Evolutionary conservation across 2,329 filamentous ascomycete species (phyloP), one percentile per base, ranked within the genome.

Genomic region (Dactylellina cionopaga): DNA sequence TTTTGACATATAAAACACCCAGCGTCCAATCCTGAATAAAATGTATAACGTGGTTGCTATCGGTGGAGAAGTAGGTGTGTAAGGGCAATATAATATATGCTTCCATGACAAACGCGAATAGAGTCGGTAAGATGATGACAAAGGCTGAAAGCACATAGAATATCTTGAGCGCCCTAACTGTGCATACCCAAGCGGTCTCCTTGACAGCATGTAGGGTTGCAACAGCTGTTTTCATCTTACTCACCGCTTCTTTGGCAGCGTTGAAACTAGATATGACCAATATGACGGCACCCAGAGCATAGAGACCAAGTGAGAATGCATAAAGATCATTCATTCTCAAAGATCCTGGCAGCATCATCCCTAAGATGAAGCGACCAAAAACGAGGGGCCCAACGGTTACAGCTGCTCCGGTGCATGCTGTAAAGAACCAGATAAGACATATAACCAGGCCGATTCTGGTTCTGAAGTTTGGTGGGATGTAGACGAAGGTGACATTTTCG

Each of bases 1-100:
- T 87, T 75, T 96, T 93, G 27, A 96, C 85, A 80, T 96, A 97
- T 2, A 99, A 85, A 19, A 99, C 86, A 3, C 95, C 95, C 0
- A 99, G 84, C 0, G 93, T 96, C 92, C 94, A 99, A 66, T 93
- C 89, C 79, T 98, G 94, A 41, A 98, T 89, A 73, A 98, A 85
- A 74, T 96, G 90, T 41, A 98, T 87, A 5, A 89, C 91, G 78
- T 96, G 92, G 13, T 80, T 79, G 41, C 76, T 74, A 17, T 66
- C 75, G 13, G 74, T 76, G 6, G 75, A 75, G 80, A 91, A 84
- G 78, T 93, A 92, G 0, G 92, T 93, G 78, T 96, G 91, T 2
- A 96, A 82, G 0, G 95, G 95, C 54, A 98, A 86, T 74, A 96
- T 86, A 68, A 96, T 81, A 80, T 98, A 99, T 39, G 97, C 85